These are phyloP conservation scores for Hanseniaspora lachancei DNA, from an alignment of 805 yeast genomes.

Conservation along the genomic window DNA sequence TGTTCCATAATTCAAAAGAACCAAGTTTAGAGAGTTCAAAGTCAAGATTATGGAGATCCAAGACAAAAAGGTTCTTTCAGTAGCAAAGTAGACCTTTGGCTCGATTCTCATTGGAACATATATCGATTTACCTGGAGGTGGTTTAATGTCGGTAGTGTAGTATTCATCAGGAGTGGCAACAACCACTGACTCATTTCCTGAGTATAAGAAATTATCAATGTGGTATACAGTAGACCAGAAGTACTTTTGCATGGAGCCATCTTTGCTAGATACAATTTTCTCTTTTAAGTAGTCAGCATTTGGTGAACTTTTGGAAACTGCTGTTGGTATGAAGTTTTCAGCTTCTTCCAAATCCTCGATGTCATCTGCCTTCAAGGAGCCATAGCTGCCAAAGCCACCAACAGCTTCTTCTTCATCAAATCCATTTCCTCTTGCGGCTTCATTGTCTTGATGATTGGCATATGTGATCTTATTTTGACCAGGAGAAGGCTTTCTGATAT, in stretches of 20 bases:
- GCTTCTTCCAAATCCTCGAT: conserved; percentile 60
- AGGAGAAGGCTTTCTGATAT: conserved; percentile 58
- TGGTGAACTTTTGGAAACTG: conserved; percentile 17
- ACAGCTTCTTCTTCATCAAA: conserved; percentile 26
- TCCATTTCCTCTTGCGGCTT: conserved; percentile 21
- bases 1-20: conserved; percentile 75
- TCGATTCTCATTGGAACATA: conserved; percentile 92
- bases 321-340: conserved; percentile 36
- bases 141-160: conserved; percentile 43
- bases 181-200: conserved; percentile 39
- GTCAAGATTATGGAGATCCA: conserved; percentile 89
- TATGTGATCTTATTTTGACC: conserved; percentile 34
- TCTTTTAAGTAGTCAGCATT: conserved; percentile 25
- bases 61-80: conserved; percentile 84
- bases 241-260: conserved; percentile 18
- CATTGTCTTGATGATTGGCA: conserved; percentile 33
- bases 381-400: conserved; percentile 23
- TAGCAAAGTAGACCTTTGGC: conserved; percentile 98
- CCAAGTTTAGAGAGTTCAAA: conserved; percentile 77
- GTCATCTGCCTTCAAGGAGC: conserved; percentile 32
- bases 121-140: conserved; percentile 82
- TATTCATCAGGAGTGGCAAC: conserved; percentile 43
- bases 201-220: conserved; percentile 37
- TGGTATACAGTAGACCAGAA: conserved; percentile 20
- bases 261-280: conserved; percentile 14